These are phyloP conservation scores for Saccharomyces hybrid DNA, from an alignment of 1,139 yeast species.

Conservation along the genomic window DNA sequence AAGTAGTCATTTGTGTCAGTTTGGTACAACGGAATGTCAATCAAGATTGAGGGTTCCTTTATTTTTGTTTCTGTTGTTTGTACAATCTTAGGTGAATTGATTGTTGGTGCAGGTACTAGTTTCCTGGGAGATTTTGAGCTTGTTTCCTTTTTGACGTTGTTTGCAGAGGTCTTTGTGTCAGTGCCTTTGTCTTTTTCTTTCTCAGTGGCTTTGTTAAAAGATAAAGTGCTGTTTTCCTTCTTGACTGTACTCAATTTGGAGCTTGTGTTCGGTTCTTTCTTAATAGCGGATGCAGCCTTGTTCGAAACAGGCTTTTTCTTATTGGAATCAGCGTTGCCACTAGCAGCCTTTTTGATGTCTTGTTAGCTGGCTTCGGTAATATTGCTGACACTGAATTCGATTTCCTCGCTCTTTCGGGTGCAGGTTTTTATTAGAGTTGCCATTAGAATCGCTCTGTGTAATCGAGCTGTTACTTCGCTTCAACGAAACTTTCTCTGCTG, in stretches of 20 bases:
- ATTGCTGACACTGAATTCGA: conserved; percentile 4
- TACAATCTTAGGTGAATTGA: conserved; percentile 24
- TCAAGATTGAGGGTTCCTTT: conserved; percentile 41
- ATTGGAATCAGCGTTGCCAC: not conserved
- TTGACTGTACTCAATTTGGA: not conserved
- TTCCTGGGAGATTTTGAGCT: conserved; percentile 18
- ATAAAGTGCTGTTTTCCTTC: not conserved
- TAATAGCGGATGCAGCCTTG: not conserved
- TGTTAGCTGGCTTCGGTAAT: not conserved
- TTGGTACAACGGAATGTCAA: conserved; percentile 52
- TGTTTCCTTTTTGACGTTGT: conserved; percentile 1
- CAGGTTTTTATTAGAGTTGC: not conserved
- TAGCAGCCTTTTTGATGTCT: not conserved
- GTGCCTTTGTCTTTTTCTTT: conserved; percentile 18
- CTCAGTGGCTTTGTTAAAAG: not conserved
- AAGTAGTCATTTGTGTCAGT: conserved; percentile 36
- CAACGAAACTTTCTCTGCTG: not conserved
- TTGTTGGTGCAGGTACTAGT: conserved; percentile 26
- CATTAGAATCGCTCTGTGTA: not conserved
- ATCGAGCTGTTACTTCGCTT: conserved; percentile 10
- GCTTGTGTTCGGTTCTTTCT: not conserved
- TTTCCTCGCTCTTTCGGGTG: conserved; percentile 2
- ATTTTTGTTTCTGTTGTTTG: conserved; percentile 31
- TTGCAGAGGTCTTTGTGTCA: not conserved
- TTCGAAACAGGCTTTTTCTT: not conserved